Evolutionary conservation across 1,139 yeast species (phyloP).

Genomic region (Tardiomyces depauwii): DNA sequence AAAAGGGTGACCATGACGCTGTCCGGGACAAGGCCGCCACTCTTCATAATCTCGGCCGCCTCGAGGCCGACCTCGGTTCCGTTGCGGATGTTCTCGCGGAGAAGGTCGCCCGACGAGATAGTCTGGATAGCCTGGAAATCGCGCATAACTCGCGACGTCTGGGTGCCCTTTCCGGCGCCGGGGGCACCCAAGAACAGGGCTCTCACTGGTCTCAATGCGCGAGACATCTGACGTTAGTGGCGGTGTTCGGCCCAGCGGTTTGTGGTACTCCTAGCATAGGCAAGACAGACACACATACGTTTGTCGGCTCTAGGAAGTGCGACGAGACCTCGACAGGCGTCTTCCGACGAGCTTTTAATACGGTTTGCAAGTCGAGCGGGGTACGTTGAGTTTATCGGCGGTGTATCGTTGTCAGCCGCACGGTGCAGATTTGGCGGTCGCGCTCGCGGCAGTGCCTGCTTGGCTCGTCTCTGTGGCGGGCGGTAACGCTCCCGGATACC

Average conservation of each 20-base stretch:
- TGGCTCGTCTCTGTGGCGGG: too few species aligned
- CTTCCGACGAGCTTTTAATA: neutral
- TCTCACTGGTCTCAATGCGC: conserved; percentile 38
- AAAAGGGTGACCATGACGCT: conserved; percentile 50
- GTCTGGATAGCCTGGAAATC: conserved; percentile 40
- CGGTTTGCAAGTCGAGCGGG: neutral
- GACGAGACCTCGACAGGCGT: too few species aligned
- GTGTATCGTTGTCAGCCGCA: too few species aligned
- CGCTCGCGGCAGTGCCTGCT: too few species aligned
- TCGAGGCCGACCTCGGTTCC: conserved; percentile 45
- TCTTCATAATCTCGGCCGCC: conserved; percentile 45
- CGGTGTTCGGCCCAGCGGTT: neutral
- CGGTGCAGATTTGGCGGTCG: too few species aligned
- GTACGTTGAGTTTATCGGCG: neutral
- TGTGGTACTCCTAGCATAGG: too few species aligned
- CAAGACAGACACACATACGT: too few species aligned
- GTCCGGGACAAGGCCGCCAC: conserved; percentile 71
- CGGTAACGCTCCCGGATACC: too few species aligned
- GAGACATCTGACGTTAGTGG: neutral
- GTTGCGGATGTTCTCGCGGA: conserved; percentile 53
- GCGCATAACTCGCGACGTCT: conserved; percentile 52
- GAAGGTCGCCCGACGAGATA: conserved; percentile 74
- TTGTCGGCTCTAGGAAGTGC: too few species aligned
- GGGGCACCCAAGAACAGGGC: conserved; percentile 81
- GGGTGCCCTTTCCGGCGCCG: conserved; percentile 92